Evolutionary conservation across 2,329 filamentous ascomycete species (phyloP), one percentile per base, ranked within the genome.

Genomic region (Shiraia sp.): DNA sequence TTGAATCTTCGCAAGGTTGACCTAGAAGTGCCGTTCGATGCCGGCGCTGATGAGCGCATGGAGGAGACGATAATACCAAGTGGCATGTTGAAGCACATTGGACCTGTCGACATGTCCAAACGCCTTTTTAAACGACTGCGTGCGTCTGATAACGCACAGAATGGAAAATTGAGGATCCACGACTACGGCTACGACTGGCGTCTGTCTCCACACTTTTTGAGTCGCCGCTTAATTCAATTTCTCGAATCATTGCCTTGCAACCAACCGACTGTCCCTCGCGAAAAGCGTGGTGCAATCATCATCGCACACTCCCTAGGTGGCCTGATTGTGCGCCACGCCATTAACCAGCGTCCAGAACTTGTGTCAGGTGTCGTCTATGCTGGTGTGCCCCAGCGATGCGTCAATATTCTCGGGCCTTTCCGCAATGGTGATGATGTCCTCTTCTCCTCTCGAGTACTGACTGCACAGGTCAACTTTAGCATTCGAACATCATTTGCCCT

Each of bases 101-200:
- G 92, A 0, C 90, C 90, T 0, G 87, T 97, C 28, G 92, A 97
- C 65, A 91, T 96, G 43, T 89, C 88, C 4, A 85, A 83, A 43
- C 82, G 89, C 27, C 74, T 97, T 1, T 84, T 96, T 68, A 91
- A 88, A 63, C 84, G 86, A 40, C 69, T 96, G 14, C 79, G 82
- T 35, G 83, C 85, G 23, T 88, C 82, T 52, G 83, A 89, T 10
- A 95, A 95, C 58, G 83, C 81, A 2, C 79, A 80, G 37, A 77
- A 74, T 3, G 89, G 88, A 6, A 85, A 80, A 49, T 73, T 96
- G 5, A 79, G 90, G 32, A 80, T 96, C 1, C 90, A 90, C 75
- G 86, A 96, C 57, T 97, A 92, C 62, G 90, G 91, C 13, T 97
- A 96, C 59, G 92, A 97, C 70, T 97, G 92, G 92, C 80, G 92